Percentiles rank a stretch among this genome's conserved stretches.
These are phyloP conservation scores for Rhizodiscina lignyota DNA, from an alignment of 495 filamentous ascomycete species.

Conservation along the genomic window DNA sequence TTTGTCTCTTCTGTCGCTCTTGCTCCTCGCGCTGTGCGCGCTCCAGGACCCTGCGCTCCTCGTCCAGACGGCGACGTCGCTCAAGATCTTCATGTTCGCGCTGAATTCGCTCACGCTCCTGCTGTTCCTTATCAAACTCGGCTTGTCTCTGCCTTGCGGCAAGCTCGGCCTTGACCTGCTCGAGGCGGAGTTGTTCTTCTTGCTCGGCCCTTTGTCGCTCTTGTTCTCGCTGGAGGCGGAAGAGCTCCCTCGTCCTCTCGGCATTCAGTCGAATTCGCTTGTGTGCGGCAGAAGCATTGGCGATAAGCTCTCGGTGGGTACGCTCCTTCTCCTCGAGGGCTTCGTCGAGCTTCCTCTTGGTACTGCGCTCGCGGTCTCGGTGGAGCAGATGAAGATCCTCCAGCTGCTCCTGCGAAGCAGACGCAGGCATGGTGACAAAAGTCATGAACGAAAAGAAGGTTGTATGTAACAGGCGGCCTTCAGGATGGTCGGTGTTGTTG, in stretches of 20 bases:
- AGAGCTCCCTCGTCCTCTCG: slow-evolving; percentile 14
- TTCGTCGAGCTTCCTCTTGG: slow-evolving; percentile 6
- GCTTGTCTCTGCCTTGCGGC: slow-evolving; percentile 2
- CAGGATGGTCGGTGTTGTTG: neutral
- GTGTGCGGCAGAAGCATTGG: slow-evolving; percentile 43
- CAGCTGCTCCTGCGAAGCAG: neutral
- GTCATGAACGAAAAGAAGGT: neutral
- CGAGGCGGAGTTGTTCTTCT: slow-evolving; percentile 8
- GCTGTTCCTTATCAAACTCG: slow-evolving; percentile 5
- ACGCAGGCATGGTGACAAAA: neutral
- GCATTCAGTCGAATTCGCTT: slow-evolving; percentile 47
- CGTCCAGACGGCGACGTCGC: slow-evolving; percentile 7
- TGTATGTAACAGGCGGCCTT: neutral
- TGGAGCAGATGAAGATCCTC: neutral
- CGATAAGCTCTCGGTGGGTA: too few relatives aligned
- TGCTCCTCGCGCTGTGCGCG: slow-evolving; percentile 1
- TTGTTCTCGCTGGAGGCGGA: slow-evolving; percentile 8
- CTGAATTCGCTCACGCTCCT: slow-evolving; percentile 3
- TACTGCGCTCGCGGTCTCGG: neutral
- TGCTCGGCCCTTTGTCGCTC: slow-evolving; percentile 10
- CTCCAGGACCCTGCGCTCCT: slow-evolving; percentile 8
- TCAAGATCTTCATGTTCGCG: slow-evolving; percentile 5
- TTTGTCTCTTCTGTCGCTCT: neutral
- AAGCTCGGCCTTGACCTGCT: slow-evolving; percentile 9
- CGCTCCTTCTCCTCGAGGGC: slow-evolving; percentile 28